phyloP scores from a whole-genome alignment of 2,329 filamentous ascomycete genomes.

The Penicillium sp. region DNA sequence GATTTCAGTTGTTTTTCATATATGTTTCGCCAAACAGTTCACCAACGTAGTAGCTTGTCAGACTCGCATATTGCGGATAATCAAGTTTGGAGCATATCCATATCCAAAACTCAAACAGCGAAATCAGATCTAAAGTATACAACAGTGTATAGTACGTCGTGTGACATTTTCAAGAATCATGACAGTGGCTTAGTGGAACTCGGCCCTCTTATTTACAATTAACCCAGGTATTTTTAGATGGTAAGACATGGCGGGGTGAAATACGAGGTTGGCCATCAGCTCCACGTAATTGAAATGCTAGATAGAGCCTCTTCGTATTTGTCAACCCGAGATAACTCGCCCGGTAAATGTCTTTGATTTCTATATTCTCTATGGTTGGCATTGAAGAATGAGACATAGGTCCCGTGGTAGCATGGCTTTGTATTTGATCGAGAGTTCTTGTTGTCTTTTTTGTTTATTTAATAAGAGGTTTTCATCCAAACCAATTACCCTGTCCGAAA shows the following conservation, averaged over 20 bases:
- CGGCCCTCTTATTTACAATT: neutral
- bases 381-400: neutral
- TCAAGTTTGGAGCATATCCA: neutral
- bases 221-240: neutral
- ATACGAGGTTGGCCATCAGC: neutral
- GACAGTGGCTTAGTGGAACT: neutral
- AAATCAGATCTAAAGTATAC: neutral
- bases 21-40: too few species aligned
- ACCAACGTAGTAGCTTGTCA: too few species aligned
- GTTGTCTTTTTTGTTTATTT: neutral
- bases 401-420: neutral
- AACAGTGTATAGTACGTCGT: neutral
- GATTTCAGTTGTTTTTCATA: too few species aligned
- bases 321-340: neutral
- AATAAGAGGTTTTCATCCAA: neutral
- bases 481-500: neutral
- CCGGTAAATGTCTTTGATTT: neutral
- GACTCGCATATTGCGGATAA: neutral
- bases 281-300: neutral
- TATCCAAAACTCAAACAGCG: neutral
- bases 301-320: neutral
- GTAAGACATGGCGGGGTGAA: neutral
- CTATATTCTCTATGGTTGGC: neutral
- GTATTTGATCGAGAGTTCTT: neutral
- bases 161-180: too few species aligned